Base-by-base conservation (phyloP, 176 grass and related monocot genomes). In the Elaeis guineensis region DNA sequence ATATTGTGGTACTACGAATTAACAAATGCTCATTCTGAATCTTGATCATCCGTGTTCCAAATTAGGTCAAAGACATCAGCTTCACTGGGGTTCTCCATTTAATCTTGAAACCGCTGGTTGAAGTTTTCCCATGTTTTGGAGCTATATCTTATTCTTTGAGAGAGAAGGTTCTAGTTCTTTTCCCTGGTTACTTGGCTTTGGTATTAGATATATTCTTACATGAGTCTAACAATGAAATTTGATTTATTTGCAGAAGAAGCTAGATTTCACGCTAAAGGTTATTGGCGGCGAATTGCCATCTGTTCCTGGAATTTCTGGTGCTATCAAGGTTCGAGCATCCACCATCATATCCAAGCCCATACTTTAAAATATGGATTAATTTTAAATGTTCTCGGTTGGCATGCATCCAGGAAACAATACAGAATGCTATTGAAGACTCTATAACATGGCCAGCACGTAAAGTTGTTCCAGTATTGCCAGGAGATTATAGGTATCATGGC, bases 221-320 rank as follows among this genome's bases (percentile, higher is more conserved):
- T 0, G 9, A 44, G 9, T 44, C 35, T 44, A 44, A 44, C 35
- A 44, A 2, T 44, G 35, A 12, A 77, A 65, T 25, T 26, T 59
- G 56, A 62, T 63, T 76, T 60, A 44, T 44, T 17, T 97, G 78
- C 72, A 97, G 92, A 97, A 75, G 80, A 91, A 97, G 57, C 81
- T 97, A n/a, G 83, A 88, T 53, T 97, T 97, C 69, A 91, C 69
- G 23, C 87, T 97, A 55, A 97, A 91, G 58, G 75, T 97, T 59
- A 25, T 91, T 75, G 92, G 92, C 49, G 87, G 92, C 3, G 80
- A 97, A 59, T 75, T 97, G 80, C 88, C 92, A 64, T 78, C 87
- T 72, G 84, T 97, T 97, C 92, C 92, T 80, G 92, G 92, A 72
- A 86, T 97, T 73, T 97, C 92, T 72, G 87, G 88, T 91, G 87